These are phyloP conservation scores for Podosphaera fusca DNA, from an alignment of 2,329 filamentous ascomycete species.

Conservation along the genomic window DNA sequence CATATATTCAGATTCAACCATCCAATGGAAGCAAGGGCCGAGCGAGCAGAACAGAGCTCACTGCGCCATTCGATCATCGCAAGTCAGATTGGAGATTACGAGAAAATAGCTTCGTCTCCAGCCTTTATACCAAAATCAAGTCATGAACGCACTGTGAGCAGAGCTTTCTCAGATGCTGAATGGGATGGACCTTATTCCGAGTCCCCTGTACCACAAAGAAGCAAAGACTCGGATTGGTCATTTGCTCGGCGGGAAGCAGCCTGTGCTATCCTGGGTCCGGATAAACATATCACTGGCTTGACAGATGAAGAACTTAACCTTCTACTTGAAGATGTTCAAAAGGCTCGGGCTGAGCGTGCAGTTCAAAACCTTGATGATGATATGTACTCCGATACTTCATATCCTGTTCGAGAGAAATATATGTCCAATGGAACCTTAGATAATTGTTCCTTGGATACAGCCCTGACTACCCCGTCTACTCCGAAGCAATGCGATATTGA, in stretches of 20 bases:
- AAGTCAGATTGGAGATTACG: slow-evolving; percentile 29
- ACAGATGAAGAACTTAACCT: slow-evolving; percentile 88
- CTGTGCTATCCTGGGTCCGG: slow-evolving; percentile 64
- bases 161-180: slow-evolving; percentile 54
- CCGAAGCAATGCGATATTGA: slow-evolving; percentile 59
- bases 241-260: slow-evolving; percentile 87
- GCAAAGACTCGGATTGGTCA: slow-evolving; percentile 81
- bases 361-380: slow-evolving; percentile 69
- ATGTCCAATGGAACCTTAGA: slow-evolving; percentile 85
- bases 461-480: slow-evolving; percentile 81
- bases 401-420: slow-evolving; percentile 79
- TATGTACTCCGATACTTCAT: slow-evolving; percentile 70
- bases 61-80: slow-evolving; percentile 60
- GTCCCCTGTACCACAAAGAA: slow-evolving; percentile 50
- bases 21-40: slow-evolving; percentile 81
- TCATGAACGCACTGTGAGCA: slow-evolving; percentile 65
- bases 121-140: slow-evolving; percentile 35
- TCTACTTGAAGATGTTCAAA: slow-evolving; percentile 82
- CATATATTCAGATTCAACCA: slow-evolving; percentile 99
- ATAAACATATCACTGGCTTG: slow-evolving; percentile 74
- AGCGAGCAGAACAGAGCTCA: slow-evolving; percentile 69
- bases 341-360: slow-evolving; percentile 56
- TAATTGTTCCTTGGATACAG: slow-evolving; percentile 88
- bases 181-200: slow-evolving; percentile 49
- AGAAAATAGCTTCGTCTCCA: slow-evolving; percentile 30